phyloP scores from a whole-genome alignment of 1,284 basidiomycete genomes.

The Ustilago hordei region DNA sequence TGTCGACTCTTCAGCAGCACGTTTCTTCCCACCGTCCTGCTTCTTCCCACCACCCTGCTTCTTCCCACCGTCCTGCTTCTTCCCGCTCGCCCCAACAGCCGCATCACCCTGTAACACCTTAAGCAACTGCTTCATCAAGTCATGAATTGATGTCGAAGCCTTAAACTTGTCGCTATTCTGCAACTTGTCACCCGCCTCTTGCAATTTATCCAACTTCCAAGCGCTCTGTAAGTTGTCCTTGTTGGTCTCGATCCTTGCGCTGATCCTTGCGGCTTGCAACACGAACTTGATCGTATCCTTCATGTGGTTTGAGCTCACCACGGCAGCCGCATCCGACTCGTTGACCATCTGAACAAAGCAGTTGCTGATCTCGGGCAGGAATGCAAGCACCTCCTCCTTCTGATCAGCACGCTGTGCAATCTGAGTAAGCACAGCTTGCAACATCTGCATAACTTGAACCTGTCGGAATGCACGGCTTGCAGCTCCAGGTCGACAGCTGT shows the following conservation, averaged over 20 bases:
- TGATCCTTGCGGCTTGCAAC: constrained; percentile 77
- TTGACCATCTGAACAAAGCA: constrained; percentile 74
- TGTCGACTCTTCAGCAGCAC: constrained; percentile 23
- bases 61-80: constrained; percentile 4
- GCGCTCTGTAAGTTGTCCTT: constrained; percentile 54
- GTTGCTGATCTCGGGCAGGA: constrained; percentile 74
- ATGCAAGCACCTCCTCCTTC: constrained; percentile 72
- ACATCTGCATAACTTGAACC: constrained; percentile 78
- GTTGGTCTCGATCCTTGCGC: constrained; percentile 71
- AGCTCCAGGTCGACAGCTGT: constrained; percentile 68
- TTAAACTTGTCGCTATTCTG: constrained; percentile 47
- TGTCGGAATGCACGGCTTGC: constrained; percentile 57
- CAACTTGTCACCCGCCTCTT: constrained; percentile 34
- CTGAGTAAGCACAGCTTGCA: constrained; percentile 78
- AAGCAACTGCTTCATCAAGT: constrained; percentile 74
- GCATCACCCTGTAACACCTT: constrained; percentile 46
- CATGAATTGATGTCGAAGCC: constrained; percentile 71
- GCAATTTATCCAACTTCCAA: constrained; percentile 68
- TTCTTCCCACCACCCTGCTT: constrained; percentile 29
- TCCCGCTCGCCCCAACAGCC: constrained; percentile 26
- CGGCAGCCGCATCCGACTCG: constrained; percentile 73
- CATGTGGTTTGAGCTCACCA: constrained; percentile 77
- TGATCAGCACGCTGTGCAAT: constrained; percentile 69
- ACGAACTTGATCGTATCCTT: constrained; percentile 85
- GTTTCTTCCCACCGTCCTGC: constrained; percentile 44